These are phyloP conservation scores for Ceriops zippeliana DNA, from an alignment of 345 rosid genomes.

Conservation along the genomic window DNA sequence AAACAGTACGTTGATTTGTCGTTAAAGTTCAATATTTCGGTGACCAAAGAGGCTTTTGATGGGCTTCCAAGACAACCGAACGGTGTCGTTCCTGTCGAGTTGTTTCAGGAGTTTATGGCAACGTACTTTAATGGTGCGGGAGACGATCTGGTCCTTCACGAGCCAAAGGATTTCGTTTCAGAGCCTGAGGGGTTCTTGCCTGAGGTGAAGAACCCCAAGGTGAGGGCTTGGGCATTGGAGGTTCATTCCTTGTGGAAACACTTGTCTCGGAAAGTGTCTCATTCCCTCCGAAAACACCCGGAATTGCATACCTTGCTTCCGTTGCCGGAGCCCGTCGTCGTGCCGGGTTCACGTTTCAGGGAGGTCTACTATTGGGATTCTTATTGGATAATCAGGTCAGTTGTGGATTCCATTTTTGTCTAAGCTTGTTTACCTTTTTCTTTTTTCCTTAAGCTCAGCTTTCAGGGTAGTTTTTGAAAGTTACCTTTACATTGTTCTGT, in stretches of 20 bases:
- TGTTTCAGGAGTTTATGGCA: conserved; percentile 18
- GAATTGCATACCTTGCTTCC: conserved; percentile 74
- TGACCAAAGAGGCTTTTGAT: conserved; percentile 46
- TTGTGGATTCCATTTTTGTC: neutral
- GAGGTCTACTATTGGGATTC: conserved; percentile 99
- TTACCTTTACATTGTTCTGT: neutral
- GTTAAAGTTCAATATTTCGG: conserved; percentile 44
- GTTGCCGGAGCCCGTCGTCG: conserved; percentile 55
- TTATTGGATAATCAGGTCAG: conserved; percentile 84
- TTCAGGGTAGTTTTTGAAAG: neutral
- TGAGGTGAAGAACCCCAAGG: conserved; percentile 54
- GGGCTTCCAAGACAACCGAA: conserved; percentile 39
- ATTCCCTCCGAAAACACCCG: conserved; percentile 43
- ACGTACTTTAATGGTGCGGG: conserved; percentile 51
- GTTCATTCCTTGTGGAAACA: conserved; percentile 82
- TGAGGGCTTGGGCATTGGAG: conserved; percentile 76
- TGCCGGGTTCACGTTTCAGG: conserved; percentile 84
- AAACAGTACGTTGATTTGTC: conserved; percentile 69
- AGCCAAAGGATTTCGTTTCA: conserved; percentile 57
- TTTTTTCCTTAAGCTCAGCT: neutral
- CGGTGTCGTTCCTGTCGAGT: conserved; percentile 22
- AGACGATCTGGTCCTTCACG: conserved; percentile 46
- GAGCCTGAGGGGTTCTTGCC: conserved; percentile 68
- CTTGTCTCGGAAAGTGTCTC: conserved; percentile 56
- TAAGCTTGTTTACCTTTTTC: neutral